Evolutionary conservation across 2,329 filamentous ascomycete species (phyloP), one percentile per base, ranked within the genome.

Genomic region (Zymoseptoria tritici): DNA sequence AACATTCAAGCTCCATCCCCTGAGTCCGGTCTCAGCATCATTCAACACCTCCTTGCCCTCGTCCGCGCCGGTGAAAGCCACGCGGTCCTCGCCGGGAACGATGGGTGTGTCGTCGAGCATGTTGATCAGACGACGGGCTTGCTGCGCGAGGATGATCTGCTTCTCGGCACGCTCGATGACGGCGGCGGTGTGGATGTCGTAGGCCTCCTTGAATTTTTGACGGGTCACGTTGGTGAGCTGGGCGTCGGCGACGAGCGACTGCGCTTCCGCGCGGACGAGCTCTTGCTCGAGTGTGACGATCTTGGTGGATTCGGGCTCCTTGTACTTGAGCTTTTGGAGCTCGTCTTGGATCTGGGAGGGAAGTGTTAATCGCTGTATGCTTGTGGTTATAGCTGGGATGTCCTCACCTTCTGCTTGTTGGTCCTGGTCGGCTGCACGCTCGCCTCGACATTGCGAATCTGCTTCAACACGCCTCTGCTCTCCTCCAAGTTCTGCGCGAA

Each of bases 141-240:
- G 92, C 70, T 89, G 90, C 59, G 94, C 93, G 16, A 99, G 83
- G 61, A 99, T 90, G 69, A 93, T 89, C 74, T 99, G 94, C 79
- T 97, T 97, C 80, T 97, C 94, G 22, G 91, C 91, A 31, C 93
- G 89, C 80, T 99, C 94, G 68, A 99, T 96, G 20, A 91, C 90
- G 60, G 92, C 91, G 16, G 89, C 85, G 65, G 96, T 90, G 73
- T 97, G 91, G 61, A 89, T 76, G 66, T 92, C 90, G 72, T 93
- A 97, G 22, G 94, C 90, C 76, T 97, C 90, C 78, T 96, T 97
- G 77, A 99, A 82, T 78, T 97, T 97, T 76, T 94, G 89, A 60
- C 94, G 89, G 42, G 94, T 97, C 67, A 96, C 86, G 74, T 99
- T 99, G 71, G 89, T 93, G 74, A 99, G 81, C 76, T 99, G 94